phyloP scores from a whole-genome alignment of 148 eudicot species.

The Pharnaceum exiguum region DNA sequence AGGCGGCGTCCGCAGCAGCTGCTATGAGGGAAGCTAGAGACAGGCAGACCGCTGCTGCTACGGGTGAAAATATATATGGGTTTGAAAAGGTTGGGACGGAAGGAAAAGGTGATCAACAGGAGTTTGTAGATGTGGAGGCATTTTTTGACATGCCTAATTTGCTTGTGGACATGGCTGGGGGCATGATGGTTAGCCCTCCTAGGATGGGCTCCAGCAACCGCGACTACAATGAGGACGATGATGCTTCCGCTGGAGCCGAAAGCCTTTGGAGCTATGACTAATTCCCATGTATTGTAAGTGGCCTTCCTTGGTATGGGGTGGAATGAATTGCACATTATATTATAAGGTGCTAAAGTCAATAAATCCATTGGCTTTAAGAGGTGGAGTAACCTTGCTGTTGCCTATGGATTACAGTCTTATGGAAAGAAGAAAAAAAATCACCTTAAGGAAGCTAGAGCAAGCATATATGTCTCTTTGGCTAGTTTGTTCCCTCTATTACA shows the following conservation, averaged over 20 bases:
- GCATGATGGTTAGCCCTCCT: constrained; percentile 7
- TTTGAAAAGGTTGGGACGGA: background rate
- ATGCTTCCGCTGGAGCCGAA: background rate
- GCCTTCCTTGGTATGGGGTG: too few relatives aligned
- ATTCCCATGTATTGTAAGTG: too few relatives aligned
- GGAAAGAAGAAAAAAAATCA: too few relatives aligned
- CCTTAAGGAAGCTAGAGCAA: too few relatives aligned
- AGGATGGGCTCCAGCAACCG: background rate
- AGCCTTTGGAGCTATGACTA: constrained; percentile 3
- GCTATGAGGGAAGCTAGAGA: background rate
- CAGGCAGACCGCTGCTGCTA: background rate
- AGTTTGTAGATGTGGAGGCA: constrained; percentile 1
- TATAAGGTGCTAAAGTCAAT: too few relatives aligned
- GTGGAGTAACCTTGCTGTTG: background rate
- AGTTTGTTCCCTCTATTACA: too few relatives aligned
- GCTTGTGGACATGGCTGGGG: constrained; percentile 13
- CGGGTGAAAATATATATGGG: too few relatives aligned
- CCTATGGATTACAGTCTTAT: too few relatives aligned
- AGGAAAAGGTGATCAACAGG: background rate
- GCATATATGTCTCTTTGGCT: too few relatives aligned
- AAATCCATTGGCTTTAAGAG: background rate
- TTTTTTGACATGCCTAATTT: constrained; percentile 5
- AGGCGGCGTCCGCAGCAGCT: constrained; percentile 12
- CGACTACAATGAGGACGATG: background rate
- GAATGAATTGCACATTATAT: too few relatives aligned